A percentile compares a stretch with the other conserved stretches of the same genome.
Evolutionary conservation across 2,329 filamentous ascomycete genomes (phyloP).

Genomic region (Nakataea oryzae): DNA sequence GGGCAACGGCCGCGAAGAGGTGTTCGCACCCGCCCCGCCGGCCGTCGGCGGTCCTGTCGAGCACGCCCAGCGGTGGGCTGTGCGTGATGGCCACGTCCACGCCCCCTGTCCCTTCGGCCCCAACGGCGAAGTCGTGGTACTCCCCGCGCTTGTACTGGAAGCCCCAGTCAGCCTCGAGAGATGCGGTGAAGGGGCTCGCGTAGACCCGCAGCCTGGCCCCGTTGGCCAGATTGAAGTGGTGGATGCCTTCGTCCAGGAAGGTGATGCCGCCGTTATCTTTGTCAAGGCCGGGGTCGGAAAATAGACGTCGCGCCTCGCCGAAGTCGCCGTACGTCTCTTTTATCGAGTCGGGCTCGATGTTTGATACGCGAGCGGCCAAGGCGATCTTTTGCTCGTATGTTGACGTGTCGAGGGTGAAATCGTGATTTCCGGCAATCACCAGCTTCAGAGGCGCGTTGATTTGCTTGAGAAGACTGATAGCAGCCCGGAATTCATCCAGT

Average conservation of each 20-base stretch:
- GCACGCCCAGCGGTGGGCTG: conserved; percentile 39
- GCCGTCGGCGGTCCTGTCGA: conserved; percentile 28
- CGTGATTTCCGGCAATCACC: conserved; percentile 45
- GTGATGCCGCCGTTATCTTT: too few species aligned
- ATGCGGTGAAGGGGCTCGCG: conserved; percentile 42
- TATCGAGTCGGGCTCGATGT: too few species aligned
- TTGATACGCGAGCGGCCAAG: too few species aligned
- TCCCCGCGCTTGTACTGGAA: conserved; percentile 33
- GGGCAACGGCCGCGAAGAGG: conserved; percentile 33
- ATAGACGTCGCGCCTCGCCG: too few species aligned
- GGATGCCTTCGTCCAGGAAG: conserved; percentile 38
- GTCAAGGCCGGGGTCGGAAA: too few species aligned
- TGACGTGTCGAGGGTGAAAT: too few species aligned
- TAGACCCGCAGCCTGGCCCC: conserved; percentile 38
- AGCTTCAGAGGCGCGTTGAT: conserved; percentile 40
- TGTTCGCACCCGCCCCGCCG: conserved; percentile 27
- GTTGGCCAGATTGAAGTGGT: conserved; percentile 36
- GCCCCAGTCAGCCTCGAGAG: too few species aligned
- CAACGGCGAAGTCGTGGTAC: conserved; percentile 35
- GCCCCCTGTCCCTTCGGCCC: conserved; percentile 8
- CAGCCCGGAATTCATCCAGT: conserved; percentile 25
- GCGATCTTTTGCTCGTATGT: too few species aligned
- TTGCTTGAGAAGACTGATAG: conserved; percentile 28
- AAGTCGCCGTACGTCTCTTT: too few species aligned
- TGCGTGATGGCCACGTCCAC: conserved; percentile 43